Evolutionary conservation across 805 yeast genomes (phyloP).

Genomic region (Phaffomyces thermotolerans): DNA sequence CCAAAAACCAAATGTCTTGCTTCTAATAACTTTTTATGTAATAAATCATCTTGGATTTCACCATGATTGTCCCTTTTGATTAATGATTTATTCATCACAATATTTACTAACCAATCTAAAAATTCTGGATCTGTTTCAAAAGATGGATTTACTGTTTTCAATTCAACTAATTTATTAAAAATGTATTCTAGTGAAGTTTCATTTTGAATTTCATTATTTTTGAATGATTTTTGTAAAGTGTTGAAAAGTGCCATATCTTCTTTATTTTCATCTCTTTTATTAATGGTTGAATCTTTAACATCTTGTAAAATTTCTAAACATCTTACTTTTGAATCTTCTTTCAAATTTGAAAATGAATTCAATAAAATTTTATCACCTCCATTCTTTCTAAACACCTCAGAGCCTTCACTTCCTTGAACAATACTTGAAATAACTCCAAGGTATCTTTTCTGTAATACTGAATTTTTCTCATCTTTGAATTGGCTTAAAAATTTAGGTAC

Average conservation of each 20-base stretch:
- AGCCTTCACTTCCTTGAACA: slow-evolving; percentile 31
- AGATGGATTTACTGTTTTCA: slow-evolving; percentile 25
- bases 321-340: slow-evolving; percentile 29
- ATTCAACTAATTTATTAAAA: slow-evolving; percentile 30
- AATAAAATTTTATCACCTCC: slow-evolving; percentile 22
- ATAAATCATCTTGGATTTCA: slow-evolving; percentile 25
- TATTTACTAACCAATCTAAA: slow-evolving; percentile 54
- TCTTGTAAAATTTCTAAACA: slow-evolving; percentile 42
- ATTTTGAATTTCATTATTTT: slow-evolving; percentile 24
- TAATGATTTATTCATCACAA: slow-evolving; percentile 29
- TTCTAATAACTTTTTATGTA: slow-evolving; percentile 34
- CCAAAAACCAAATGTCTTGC: slow-evolving; percentile 70
- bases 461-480: slow-evolving; percentile 17
- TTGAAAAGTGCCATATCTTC: slow-evolving; percentile 12
- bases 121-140: slow-evolving; percentile 34
- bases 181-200: slow-evolving; percentile 37
- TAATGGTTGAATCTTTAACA: slow-evolving; percentile 14
- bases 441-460: slow-evolving; percentile 37
- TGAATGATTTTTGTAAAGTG: slow-evolving; percentile 16
- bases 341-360: slow-evolving; percentile 16
- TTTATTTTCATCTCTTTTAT: slow-evolving; percentile 9
- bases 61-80: slow-evolving; percentile 19
- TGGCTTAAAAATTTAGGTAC: slow-evolving; percentile 7
- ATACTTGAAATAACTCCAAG: slow-evolving; percentile 48
- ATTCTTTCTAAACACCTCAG: slow-evolving; percentile 12